Percentiles rank a stretch among this genome's conserved stretches.
phyloP scores from a whole-genome alignment of 345 rosid genomes.

The Acer saccharum region DNA sequence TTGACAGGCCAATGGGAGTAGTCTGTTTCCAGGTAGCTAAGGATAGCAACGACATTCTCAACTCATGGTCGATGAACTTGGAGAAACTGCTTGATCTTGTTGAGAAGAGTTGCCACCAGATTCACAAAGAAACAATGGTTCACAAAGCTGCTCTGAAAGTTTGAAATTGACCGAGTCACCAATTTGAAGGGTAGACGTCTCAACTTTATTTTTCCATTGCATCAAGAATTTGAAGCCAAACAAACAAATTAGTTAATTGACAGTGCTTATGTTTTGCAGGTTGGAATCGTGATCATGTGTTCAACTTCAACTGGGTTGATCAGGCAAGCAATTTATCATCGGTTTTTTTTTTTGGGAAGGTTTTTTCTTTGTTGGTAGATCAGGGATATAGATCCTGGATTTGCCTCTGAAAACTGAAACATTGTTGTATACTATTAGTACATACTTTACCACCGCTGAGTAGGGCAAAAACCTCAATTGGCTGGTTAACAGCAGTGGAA shows the following conservation, averaged over 20 bases:
- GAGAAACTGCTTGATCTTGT: slow-evolving; percentile 98
- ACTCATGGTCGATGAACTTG: slow-evolving; percentile 87
- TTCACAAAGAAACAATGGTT: slow-evolving; percentile 96
- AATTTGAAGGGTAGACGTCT: slow-evolving; percentile 26
- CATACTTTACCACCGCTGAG: slow-evolving; percentile 22
- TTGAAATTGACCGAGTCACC: slow-evolving; percentile 34
- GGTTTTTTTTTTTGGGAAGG: slow-evolving; percentile 9
- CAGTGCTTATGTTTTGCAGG: neutral
- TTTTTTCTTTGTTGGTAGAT: slow-evolving; percentile 18
- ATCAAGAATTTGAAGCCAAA: neutral
- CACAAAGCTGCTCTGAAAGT: slow-evolving; percentile 76
- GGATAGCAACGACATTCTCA: slow-evolving; percentile 93
- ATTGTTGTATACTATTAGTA: slow-evolving; percentile 37
- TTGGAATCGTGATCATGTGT: slow-evolving; percentile 13
- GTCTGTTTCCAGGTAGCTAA: slow-evolving; percentile 73
- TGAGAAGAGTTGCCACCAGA: slow-evolving; percentile 93
- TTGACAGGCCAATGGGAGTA: slow-evolving; percentile 82
- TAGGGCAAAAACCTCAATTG: slow-evolving; percentile 19
- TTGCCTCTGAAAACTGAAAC: slow-evolving; percentile 23
- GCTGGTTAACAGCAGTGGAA: slow-evolving; percentile 30
- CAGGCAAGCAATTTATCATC: slow-evolving; percentile 9
- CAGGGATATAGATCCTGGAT: slow-evolving; percentile 18
- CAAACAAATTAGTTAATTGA: neutral
- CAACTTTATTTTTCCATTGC: neutral
- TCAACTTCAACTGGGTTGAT: slow-evolving; percentile 1